Evolutionary conservation across 345 rosid species (phyloP), one percentile per base, ranked within the genome.

Genomic region (Boechera retrofracta): DNA sequence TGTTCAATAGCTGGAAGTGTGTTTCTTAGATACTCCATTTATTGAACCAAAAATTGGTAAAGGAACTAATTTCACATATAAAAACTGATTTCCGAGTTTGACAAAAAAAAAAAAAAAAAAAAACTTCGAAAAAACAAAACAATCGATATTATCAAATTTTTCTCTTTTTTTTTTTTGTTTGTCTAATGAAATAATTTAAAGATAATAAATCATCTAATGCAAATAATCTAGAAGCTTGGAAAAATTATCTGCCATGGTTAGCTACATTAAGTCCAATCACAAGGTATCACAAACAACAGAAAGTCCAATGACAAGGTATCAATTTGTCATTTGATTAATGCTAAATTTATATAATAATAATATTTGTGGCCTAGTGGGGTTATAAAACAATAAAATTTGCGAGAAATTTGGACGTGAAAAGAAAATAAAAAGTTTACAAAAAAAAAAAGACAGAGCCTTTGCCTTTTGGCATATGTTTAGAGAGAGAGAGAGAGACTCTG

Each of bases 381-480:
- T 31, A 3, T 3, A 31, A 31, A 31, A 3, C 32, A 31, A 31
- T 0, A 9, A 2, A 38, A 38, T 10, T 39, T 10, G 42, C 12
- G 42, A 39, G 42, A 69, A 53, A 7, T 53, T 33, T 59, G 75
- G 80, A 69, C 64, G 6, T 21, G 49, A 61, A 76, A 60, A 9
- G 10, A 2, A 39, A 39, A 39, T 2, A 8, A 2, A 2, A 39
- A 39, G 4, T 2, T 38, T 0, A 38, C 10, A 1, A 7, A 36
- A 61, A 69, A 69, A 16, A 75, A 75, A 58, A 29, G 2, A 21
- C 44, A 35, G 16, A 52, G 52, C 51, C 64, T 70, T 45, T 63
- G 52, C 58, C 56, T 70, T 45, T 63, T 77, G 66, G 75, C 66
- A 54, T 70, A 62, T 51, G 60, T 15, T 60, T 24, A 60, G 75